Evolutionary conservation across 306 rosid genomes (phyloP), one percentile per base, ranked within the genome.

Genomic region (Lathyrus sativus): DNA sequence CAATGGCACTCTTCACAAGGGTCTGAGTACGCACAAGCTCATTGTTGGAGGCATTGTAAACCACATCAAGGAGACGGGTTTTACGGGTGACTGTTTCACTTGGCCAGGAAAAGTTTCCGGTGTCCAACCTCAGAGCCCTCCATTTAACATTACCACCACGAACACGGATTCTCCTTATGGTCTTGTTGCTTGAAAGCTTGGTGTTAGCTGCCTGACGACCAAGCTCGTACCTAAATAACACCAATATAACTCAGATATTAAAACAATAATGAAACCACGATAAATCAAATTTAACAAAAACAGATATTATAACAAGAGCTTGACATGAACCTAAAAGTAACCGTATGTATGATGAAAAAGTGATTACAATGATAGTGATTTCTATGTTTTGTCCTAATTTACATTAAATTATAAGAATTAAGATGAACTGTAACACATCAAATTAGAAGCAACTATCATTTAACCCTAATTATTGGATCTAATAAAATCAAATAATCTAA

Each of bases 121-220:
- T 84, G 41, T 84, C 88, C 76, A 84, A 78, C 50, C 88, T 81
- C 50, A 84, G 7, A 1, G 88, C 88, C 17, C 88, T 72, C 88
- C 88, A 84, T 15, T 84, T 84, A 67, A 84, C 88, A 75, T 84
- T 84, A 12, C 85, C 88, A 69, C 88, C 88, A 24, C 88, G 68
- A 1, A 84, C 88, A 51, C 88, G 81, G 1, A 84, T 62, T 58
- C 88, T 81, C 24, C 88, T 58, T 4, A 84, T 71, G 1, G 88
- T 84, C 73, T 84, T 84, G 84, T 84, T 78, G 73, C 88, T 78
- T 8, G 88, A 84, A 0, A 84, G 62, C 76, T 84, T 81, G 5
- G 88, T 84, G 71, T 72, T 81, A 17, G 85, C 88, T 37, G 88
- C 79, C 70, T 84, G 88, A 2, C 88, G 79, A 50, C 88, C 88